Percentiles rank a stretch among this genome's conserved stretches.
These are phyloP conservation scores for Adiantum capillusveneris DNA, from an alignment of 75 land plant species.

Conservation along the genomic window DNA sequence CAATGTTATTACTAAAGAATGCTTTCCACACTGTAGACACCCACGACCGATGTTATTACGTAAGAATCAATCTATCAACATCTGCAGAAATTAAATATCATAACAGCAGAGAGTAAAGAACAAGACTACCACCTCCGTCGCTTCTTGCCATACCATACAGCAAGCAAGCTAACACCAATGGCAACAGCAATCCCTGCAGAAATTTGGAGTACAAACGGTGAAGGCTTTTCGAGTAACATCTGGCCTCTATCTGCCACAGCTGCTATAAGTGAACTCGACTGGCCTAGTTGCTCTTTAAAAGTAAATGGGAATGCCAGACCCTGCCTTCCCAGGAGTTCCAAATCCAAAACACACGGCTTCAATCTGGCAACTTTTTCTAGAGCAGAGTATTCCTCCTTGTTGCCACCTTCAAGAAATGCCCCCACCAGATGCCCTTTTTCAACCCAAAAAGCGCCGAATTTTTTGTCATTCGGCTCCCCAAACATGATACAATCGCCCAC, in stretches of 20 bases:
- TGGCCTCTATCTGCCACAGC: conserved; percentile 3
- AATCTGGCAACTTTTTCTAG: conserved; percentile 55
- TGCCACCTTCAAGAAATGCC: conserved; percentile 81
- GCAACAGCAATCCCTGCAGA: conserved; percentile 61
- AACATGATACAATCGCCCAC: conserved; percentile 58
- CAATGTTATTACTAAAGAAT: too few relatives aligned
- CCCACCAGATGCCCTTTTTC: conserved; percentile 65
- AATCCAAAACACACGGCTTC: conserved; percentile 36
- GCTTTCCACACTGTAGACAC: too few relatives aligned
- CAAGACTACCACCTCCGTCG: conserved; percentile 53
- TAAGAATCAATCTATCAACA: too few relatives aligned
- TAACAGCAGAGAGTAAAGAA: too few relatives aligned
- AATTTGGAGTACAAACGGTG: conserved; percentile 40
- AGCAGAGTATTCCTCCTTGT: conserved; percentile 64
- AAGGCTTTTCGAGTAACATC: conserved; percentile 23
- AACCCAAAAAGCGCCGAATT: conserved; percentile 90
- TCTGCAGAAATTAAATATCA: too few relatives aligned
- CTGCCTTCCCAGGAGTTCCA: conserved; percentile 35
- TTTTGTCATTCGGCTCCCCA: conserved; percentile 40
- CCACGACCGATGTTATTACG: too few relatives aligned
- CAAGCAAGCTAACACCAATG: conserved; percentile 49
- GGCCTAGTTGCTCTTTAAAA: not conserved
- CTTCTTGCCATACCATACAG: conserved; percentile 67
- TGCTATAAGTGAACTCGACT: conserved; percentile 3
- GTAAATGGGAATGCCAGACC: conserved; percentile 50